These are phyloP conservation scores for Hibiscus tridactylites DNA, from an alignment of 345 rosid genomes.

Conservation along the genomic window DNA sequence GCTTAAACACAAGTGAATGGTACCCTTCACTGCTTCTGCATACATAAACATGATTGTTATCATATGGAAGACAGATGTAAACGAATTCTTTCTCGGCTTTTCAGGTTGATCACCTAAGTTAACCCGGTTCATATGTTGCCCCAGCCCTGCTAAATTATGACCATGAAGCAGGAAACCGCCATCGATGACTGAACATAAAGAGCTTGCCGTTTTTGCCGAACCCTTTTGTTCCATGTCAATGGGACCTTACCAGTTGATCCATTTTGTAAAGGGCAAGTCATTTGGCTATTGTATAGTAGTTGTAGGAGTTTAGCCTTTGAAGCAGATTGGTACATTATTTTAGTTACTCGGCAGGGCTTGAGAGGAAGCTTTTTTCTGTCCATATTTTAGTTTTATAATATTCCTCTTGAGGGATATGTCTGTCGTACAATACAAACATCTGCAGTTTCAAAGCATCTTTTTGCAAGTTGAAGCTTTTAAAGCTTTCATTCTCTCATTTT, in stretches of 20 bases:
- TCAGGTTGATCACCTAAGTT: background rate
- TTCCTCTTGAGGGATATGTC: too few species aligned
- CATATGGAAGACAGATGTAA: background rate
- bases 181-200: background rate
- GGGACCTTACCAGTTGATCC: background rate
- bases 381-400: too few species aligned
- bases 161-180: conserved; percentile 1
- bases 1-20: background rate
- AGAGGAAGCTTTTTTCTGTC: background rate
- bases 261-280: conserved; percentile 9
- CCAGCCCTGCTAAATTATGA: background rate
- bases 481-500: background rate
- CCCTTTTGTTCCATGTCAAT: conserved; percentile 2
- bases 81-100: background rate
- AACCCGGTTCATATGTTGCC: background rate
- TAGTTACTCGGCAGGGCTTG: background rate
- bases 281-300: conserved; percentile 9
- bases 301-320: background rate
- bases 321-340: background rate
- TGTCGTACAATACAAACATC: too few species aligned
- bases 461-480: too few species aligned
- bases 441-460: too few species aligned
- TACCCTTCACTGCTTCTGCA: background rate
- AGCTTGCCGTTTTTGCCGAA: background rate
- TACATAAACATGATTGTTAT: background rate